These are phyloP conservation scores for Cordyceps javanica DNA, from an alignment of 2,329 filamentous ascomycete species.

Conservation along the genomic window DNA sequence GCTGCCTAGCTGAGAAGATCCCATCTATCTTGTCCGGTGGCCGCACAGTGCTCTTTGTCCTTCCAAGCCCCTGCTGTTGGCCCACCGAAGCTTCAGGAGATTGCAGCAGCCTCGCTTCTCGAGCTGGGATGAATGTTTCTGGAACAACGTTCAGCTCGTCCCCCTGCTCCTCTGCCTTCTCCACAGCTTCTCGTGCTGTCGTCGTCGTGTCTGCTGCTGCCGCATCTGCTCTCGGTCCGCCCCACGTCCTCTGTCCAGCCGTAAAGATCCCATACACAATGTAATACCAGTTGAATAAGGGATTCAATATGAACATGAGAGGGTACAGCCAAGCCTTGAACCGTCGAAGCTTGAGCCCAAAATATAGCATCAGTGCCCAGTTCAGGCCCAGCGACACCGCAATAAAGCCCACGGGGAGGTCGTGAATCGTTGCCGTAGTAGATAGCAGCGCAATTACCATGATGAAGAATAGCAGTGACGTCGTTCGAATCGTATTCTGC, in stretches of 20 bases:
- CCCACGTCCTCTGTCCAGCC: constrained; percentile 91
- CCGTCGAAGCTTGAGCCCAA: constrained; percentile 76
- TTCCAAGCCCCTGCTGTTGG: constrained; percentile 32
- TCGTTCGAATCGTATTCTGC: constrained; percentile 95
- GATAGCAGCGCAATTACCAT: constrained; percentile 82
- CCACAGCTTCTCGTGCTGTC: constrained; percentile 76
- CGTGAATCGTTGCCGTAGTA: constrained; percentile 69
- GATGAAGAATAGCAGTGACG: constrained; percentile 88
- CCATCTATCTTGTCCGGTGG: constrained; percentile 72
- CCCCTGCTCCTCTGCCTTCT: constrained; percentile 68
- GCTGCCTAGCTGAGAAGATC: constrained; percentile 67
- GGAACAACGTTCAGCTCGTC: constrained; percentile 88
- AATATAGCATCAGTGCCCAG: constrained; percentile 94
- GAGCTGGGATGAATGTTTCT: constrained; percentile 67
- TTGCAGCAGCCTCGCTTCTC: constrained; percentile 39
- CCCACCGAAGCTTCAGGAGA: constrained; percentile 17
- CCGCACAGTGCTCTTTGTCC: constrained; percentile 54
- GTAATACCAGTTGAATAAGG: constrained; percentile 97
- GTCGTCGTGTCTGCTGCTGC: constrained; percentile 70
- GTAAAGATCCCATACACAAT: constrained; percentile 97
- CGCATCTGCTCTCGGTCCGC: constrained; percentile 85
- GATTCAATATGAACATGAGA: constrained; percentile 90
- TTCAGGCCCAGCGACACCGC: constrained; percentile 88
- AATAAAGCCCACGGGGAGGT: constrained; percentile 89
- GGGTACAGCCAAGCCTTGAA: constrained; percentile 96